These are phyloP conservation scores for Coemansia aciculifera DNA, from an alignment of 192 early-diverging fungal genomes.

Conservation along the genomic window DNA sequence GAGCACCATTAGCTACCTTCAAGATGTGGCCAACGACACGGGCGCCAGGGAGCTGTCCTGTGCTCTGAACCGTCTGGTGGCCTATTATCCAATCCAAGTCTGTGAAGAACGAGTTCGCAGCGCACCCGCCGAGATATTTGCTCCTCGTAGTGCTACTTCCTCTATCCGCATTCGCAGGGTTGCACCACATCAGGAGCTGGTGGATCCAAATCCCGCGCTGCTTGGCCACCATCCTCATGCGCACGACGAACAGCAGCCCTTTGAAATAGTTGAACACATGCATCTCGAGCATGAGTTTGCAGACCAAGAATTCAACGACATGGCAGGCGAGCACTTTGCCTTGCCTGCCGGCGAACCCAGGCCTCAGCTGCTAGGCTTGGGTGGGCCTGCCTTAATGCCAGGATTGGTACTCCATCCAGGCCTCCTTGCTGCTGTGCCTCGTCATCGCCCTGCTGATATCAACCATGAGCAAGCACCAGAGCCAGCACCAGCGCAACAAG, in stretches of 20 bases:
- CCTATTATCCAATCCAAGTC: slow-evolving; percentile 33
- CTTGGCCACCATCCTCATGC: background rate
- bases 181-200: background rate
- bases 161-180: slow-evolving; percentile 9
- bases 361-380: background rate
- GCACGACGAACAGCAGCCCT: background rate
- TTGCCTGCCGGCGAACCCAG: background rate
- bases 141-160: slow-evolving; percentile 1
- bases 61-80: slow-evolving; percentile 30
- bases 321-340: background rate
- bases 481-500: background rate
- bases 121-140: slow-evolving; percentile 3
- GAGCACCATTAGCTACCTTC: slow-evolving; percentile 21
- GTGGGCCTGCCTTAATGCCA: slow-evolving; percentile 5
- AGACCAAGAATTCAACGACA: background rate
- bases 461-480: background rate
- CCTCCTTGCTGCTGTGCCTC: background rate
- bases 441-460: background rate
- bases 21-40: slow-evolving; percentile 25
- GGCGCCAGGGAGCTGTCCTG: slow-evolving; percentile 33
- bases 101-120: slow-evolving; percentile 38
- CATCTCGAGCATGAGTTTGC: slow-evolving; percentile 3
- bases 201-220: background rate
- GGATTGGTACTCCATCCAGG: background rate
- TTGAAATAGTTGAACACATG: slow-evolving; percentile 3